A percentile compares a stretch with the other conserved stretches of the same genome.
Conservation (phyloP, 2,329 filamentous ascomycete species). For the Tolypocladium inflatum region DNA sequence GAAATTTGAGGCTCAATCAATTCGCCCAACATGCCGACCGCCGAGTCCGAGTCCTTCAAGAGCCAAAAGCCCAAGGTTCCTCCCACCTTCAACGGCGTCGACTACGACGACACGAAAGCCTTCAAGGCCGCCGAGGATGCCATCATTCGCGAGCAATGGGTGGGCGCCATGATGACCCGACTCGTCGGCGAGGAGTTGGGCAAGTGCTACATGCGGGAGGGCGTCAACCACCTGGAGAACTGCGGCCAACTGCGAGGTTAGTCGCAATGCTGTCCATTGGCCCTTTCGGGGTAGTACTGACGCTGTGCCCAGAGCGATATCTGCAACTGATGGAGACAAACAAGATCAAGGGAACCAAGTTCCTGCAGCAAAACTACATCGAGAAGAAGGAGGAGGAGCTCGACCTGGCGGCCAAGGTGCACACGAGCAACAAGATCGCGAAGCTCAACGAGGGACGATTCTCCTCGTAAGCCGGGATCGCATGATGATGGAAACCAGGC, state of each 20-base stretch:
- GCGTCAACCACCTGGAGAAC: constrained; percentile 83
- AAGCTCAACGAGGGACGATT: constrained; percentile 26
- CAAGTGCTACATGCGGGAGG: constrained; percentile 78
- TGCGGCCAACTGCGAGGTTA: constrained; percentile 72
- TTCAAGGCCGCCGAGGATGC: constrained; percentile 78
- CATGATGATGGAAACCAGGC: neutral
- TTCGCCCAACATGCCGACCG: constrained; percentile 58
- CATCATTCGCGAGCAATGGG: constrained; percentile 80
- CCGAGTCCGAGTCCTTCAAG: constrained; percentile 73
- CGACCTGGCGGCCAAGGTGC: constrained; percentile 27
- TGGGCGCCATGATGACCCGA: constrained; percentile 80
- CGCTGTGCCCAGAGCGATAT: constrained; percentile 56
- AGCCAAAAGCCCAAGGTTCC: constrained; percentile 75
- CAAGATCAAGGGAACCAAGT: constrained; percentile 71
- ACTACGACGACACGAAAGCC: constrained; percentile 73
- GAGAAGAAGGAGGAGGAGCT: constrained; percentile 37
- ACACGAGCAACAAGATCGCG: constrained; percentile 28
- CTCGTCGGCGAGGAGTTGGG: constrained; percentile 73
- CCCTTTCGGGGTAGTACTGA: constrained; percentile 1
- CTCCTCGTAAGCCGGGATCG: constrained; percentile 13
- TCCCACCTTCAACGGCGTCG: constrained; percentile 77
- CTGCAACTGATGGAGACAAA: constrained; percentile 67
- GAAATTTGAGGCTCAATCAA: constrained; percentile 5
- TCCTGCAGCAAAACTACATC: constrained; percentile 70
- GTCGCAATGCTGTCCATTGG: neutral